Evolutionary conservation across 148 eudicot genomes (phyloP).

Genomic region (Polygonum maritimum): DNA sequence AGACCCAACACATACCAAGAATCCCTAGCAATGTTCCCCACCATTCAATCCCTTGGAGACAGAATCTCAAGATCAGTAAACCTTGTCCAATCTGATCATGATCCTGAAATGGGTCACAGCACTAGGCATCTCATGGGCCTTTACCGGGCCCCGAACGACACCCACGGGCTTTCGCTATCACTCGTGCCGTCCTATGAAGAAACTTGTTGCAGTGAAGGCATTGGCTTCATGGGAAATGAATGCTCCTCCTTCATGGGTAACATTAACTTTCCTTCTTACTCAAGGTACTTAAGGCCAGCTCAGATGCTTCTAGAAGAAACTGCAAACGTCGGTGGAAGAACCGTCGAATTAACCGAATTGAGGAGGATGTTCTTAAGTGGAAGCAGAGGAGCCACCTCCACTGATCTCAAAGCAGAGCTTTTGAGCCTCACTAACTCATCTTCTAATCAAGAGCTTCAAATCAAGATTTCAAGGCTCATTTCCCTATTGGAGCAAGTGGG

Average conservation of each 20-base stretch:
- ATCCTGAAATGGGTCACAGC: conserved; percentile 32
- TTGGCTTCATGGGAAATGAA: conserved; percentile 14
- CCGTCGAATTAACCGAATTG: conserved; percentile 33
- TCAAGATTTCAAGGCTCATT: conserved; percentile 62
- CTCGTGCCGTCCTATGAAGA: conserved; percentile 16
- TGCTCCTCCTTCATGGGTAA: conserved; percentile 29
- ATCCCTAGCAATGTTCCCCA: conserved; percentile 18
- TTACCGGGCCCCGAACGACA: not conserved
- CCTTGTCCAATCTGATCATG: conserved; percentile 30
- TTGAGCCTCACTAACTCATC: conserved; percentile 10
- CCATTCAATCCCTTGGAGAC: conserved; percentile 43
- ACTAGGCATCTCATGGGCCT: conserved; percentile 22
- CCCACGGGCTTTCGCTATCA: conserved; percentile 1
- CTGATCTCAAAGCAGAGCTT: conserved; percentile 54
- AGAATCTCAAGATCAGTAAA: conserved; percentile 46
- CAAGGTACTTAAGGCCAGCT: conserved; percentile 60
- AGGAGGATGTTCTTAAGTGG: conserved; percentile 42
- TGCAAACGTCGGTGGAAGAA: conserved; percentile 42
- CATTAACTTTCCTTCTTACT: conserved; percentile 25
- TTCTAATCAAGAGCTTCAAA: conserved; percentile 42
- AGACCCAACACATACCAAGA: conserved; percentile 22
- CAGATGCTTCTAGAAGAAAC: conserved; percentile 69
- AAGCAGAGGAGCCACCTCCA: conserved; percentile 30
- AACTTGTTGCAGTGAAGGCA: conserved; percentile 1
- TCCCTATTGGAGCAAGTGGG: conserved; percentile 77